Conservation (phyloP, 352 stramenopile species). For the Phytophthora pinifolia region DNA sequence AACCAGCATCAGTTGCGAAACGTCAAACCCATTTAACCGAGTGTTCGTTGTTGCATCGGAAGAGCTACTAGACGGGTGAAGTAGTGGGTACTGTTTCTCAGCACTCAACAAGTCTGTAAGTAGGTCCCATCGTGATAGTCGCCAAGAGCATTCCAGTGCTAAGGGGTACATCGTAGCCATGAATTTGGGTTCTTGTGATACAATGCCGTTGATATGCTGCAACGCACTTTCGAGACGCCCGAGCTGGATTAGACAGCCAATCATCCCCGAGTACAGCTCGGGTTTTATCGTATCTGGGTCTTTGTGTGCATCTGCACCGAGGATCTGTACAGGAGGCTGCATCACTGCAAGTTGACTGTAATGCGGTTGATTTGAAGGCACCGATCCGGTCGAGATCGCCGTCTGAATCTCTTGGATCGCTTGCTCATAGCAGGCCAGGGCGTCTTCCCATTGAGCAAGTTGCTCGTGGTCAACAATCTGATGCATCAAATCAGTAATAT, state of each 20-base stretch:
- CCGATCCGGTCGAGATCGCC: conserved; percentile 35
- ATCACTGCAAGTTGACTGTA: conserved; percentile 26
- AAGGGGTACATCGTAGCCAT: conserved; percentile 81
- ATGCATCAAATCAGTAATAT: conserved; percentile 68
- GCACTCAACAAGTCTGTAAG: conserved; percentile 73
- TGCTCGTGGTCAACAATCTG: conserved; percentile 73
- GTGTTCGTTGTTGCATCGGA: conserved; percentile 19
- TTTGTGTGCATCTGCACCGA: conserved; percentile 36
- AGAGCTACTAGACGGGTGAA: conserved; percentile 35
- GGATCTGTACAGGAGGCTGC: conserved; percentile 21
- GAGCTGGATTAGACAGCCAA: conserved; percentile 83
- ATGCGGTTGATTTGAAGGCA: conserved; percentile 14
- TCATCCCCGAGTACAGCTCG: conserved; percentile 79
- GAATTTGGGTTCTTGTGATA: conserved; percentile 73
- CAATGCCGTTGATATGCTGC: conserved; percentile 87
- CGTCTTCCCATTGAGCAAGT: conserved; percentile 75
- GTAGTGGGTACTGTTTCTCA: conserved; percentile 67
- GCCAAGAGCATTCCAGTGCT: conserved; percentile 84
- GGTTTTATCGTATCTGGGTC: conserved; percentile 67
- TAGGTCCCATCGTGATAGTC: conserved; percentile 83
- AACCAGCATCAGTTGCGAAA: conserved; percentile 78
- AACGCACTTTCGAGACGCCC: conserved; percentile 81
- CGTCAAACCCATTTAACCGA: conserved; percentile 62
- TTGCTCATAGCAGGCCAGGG: conserved; percentile 76
- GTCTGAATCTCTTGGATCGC: conserved; percentile 72